Evolutionary conservation across 495 filamentous ascomycete genomes (phyloP), one percentile per base, ranked within the genome.

Genomic region (Hypoxylon lenormandii): DNA sequence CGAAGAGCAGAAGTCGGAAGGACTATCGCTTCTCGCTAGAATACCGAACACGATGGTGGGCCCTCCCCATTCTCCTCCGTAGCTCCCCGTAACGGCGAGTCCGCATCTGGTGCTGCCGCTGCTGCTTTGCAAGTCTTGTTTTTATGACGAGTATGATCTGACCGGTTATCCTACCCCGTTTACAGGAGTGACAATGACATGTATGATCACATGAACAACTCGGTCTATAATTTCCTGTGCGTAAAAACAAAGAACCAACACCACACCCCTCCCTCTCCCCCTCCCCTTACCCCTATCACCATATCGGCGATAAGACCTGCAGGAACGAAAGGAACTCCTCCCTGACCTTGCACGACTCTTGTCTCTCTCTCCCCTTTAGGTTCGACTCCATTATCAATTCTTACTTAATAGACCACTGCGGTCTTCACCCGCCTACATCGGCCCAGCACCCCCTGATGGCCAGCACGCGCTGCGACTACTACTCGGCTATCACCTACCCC

Each of bases 111-210:
- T n/a, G n/a, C n/a, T n/a, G n/a, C n/a, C n/a, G n/a, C n/a, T n/a
- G n/a, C n/a, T n/a, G n/a, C n/a, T n/a, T n/a, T n/a, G n/a, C n/a
- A n/a, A n/a, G n/a, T 33, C n/a, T 8, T 19, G 16, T 33, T 47
- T 15, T 63, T 49, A 21, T 2, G n/a, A 48, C 4, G n/a, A 48
- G 38, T 26, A 43, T 49, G n/a, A 45, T 37, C 47, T 66, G 19
- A 30, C 21, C 0, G 2, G 42, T 28, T 60, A 18, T 52, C 42
- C 46, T 5, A 26, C 13, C 49, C 40, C n/a, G 49, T 54, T 62
- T 54, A 50, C 62, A 94, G 92, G 92, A 88, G 84, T 73, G 95
- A 98, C 78, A 97, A 97, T 73, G 94, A 97, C 80, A 95, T 96
- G 91, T 98, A 97, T 78, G 85, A 89, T 45, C 92, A 96, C 69